Evolutionary conservation across 805 yeast species (phyloP), one percentile per base, ranked within the genome.

Genomic region (Soucietia sequanensis): DNA sequence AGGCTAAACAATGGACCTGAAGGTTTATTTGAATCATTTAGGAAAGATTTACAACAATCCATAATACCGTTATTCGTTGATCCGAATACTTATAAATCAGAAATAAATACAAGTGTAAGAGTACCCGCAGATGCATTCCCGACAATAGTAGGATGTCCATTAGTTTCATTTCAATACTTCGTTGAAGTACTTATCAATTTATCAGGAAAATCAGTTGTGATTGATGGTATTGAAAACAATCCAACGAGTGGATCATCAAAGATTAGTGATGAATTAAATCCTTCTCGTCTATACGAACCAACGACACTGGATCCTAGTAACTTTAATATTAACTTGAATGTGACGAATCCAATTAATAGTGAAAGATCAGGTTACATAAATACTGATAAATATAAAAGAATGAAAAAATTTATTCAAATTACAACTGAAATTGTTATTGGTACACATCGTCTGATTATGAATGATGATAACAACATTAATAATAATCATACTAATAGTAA

Each of bases 101-200:
- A 76, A 22, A 68, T 82, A 7, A 76, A 75, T 21, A 77, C 90
- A 0, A 73, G 76, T 26, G 58, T 89, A 14, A 68, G 80, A 42
- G 80, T 89, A 0, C 96, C 97, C 0, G 76, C 84, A 0, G 96
- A 89, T 47, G 80, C 85, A 0, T 87, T 89, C 53, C 95, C 96
- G 1, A 85, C 95, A 0, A 84, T 87, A 10, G 70, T 76, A 12
- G 84, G 84, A 1, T 76, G 85, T 33, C 78, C 78, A 2, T 61
- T 81, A 31, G 87, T 88, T 6, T 72, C 88, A 3, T 89, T 89
- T 57, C 91, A 85, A 52, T 89, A 90, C 54, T 85, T 83, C 52
- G 64, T 89, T 11, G 97, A 89, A 54, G 89, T 84, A 3, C 70
- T 87, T 37, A 78, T 85, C n/a, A 89, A 89, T 50, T 60, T 90